Base-by-base conservation (phyloP, 805 yeast species). In the Wickerhamomyces mucosus region DNA sequence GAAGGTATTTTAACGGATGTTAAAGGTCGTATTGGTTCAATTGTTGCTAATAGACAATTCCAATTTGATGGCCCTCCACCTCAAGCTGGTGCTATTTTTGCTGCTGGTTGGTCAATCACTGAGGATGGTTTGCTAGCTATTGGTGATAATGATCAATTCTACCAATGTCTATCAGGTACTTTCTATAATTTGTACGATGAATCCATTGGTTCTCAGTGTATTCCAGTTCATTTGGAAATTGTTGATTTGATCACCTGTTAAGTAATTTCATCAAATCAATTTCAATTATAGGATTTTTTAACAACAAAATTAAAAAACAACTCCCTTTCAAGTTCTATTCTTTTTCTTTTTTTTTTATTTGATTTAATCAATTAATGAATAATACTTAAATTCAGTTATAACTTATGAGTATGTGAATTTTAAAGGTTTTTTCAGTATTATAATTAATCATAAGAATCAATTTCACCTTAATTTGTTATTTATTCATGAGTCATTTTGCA, bases 61-160 rank as follows among this genome's bases (percentile, higher is more conserved):
- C 89, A 79, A 64, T 79, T 79, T 50, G 89, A 79, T 56, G 88
- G 88, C 53, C 84, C 85, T 40, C 81, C 83, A 61, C 86, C 88
- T 50, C 89, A 79, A 66, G 83, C 80, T 20, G 82, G 81, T 58
- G 67, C 81, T 37, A 68, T 75, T 52, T 72, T 70, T 53, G 81
- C 83, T 46, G 75, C 69, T 36, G 82, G 83, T 42, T 75, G 83
- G 83, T 55, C 66, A 26, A 51, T 63, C 39, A 56, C 65, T 34
- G 69, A 68, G 41, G 77, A 67, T 15, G 72, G 72, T 57, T 50
- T 58, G 61, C 68, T 78, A 49, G 83, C 83, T 21, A 58, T 78
- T 40, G 86, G 84, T 58, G 58, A 60, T 46, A 51, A 58, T 30
- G 73, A 72, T 39, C 63, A 67, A 33, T 79, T 79, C 67, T 79